Percentiles rank a stretch among this genome's conserved stretches.
Conservation (phyloP, 2,329 filamentous ascomycete species). For the Monilinia polystroma region DNA sequence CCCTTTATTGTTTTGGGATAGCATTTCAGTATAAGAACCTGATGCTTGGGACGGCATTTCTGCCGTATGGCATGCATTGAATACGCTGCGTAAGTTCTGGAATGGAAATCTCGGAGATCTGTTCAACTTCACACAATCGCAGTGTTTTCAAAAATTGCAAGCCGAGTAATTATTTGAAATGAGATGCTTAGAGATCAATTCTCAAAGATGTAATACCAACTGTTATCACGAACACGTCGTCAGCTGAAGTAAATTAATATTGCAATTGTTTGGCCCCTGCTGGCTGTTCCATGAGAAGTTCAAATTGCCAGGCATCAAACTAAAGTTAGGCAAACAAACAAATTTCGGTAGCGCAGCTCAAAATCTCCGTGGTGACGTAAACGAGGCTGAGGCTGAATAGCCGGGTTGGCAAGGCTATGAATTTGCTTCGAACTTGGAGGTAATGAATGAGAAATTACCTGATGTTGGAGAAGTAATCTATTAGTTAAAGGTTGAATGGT, state of each 20-base stretch:
- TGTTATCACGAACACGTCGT: constrained; percentile 22
- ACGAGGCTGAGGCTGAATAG: constrained; percentile 4
- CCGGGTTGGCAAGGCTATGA: constrained; percentile 1
- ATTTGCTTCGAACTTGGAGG: background rate
- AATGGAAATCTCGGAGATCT: constrained; percentile 10
- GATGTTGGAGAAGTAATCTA: background rate
- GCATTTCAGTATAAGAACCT: constrained; percentile 93
- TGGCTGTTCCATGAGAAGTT: constrained; percentile 5
- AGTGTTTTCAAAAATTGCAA: constrained; percentile 1
- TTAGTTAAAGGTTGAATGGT: background rate
- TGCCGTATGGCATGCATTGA: constrained; percentile 64
- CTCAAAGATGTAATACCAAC: constrained; percentile 1
- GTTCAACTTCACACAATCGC: constrained; percentile 4
- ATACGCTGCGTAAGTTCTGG: constrained; percentile 8
- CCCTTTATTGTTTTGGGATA: constrained; percentile 92
- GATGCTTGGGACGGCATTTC: constrained; percentile 86
- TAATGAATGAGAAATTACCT: background rate
- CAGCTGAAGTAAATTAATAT: constrained; percentile 14
- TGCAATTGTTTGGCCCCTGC: constrained; percentile 12
- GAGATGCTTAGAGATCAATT: background rate
- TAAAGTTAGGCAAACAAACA: background rate
- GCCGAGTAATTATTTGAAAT: background rate
- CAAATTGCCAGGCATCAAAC: constrained; percentile 19
- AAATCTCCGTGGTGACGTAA: constrained; percentile 9
- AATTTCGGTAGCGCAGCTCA: constrained; percentile 3